Evolutionary conservation across 495 filamentous ascomycete species (phyloP), one percentile per base, ranked within the genome.

Genomic region (Platismatia glauca): DNA sequence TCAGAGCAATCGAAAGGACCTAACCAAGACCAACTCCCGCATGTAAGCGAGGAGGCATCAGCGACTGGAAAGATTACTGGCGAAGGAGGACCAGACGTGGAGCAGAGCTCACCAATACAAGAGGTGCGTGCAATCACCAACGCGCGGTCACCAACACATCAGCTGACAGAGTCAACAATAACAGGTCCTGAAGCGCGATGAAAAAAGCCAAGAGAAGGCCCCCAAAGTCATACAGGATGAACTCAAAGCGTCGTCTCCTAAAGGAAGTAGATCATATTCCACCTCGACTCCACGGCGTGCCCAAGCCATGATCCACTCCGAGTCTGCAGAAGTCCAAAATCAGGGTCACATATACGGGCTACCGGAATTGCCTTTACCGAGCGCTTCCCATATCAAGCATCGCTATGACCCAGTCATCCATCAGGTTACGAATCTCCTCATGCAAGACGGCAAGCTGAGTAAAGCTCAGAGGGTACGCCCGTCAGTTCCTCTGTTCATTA

Each of bases 371-470:
- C 82, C 86, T 24, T 71, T 90, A 24, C 77, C 84, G 24, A 64
- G 57, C 41, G 58, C 48, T 43, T 46, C 66, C 27, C 80, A 90
- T 71, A 75, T 89, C 66, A 85, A 89, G 64, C 73, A 89, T 63
- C 82, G 94, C 60, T 95, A 97, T 71, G 86, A 95, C 68, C 81
- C 88, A 4, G 73, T 97, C 29, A 76, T 97, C 38, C 76, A 86
- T 52, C 94, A 96, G 77, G 79, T 97, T 66, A 95, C 90, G 22
- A 91, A 90, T 73, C 80, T 95, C 59, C 65, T 98, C 59, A 98
- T 97, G 93, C 76, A 78, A 64, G 81, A 96, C 75, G 94, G 94
- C 55, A 95, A 96, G 75, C 78, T 91, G 69, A 83, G 84, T 68
- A 78, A 79, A 74, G 91, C 90, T 27, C 88, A 96, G 72, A 85